phyloP scores from a whole-genome alignment of 129 eudicot genomes.

The Logfia minima region DNA sequence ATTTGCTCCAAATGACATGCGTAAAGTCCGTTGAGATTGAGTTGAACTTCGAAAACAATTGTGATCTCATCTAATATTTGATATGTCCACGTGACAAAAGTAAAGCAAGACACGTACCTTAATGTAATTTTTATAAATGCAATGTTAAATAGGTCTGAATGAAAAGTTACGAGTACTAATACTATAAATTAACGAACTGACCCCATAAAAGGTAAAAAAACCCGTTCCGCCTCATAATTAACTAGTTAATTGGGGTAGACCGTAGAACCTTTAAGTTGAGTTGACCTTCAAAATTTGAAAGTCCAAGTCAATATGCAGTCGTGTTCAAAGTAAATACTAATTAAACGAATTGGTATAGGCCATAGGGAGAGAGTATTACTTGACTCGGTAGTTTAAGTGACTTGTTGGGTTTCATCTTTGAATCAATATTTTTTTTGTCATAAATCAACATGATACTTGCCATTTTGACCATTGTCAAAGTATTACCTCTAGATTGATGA shows the following conservation, averaged over 20 bases:
- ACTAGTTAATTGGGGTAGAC: neutral
- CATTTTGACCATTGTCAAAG: neutral
- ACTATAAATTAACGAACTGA: neutral
- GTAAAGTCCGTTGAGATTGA: too few relatives aligned
- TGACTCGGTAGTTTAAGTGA: slow-evolving; percentile 30
- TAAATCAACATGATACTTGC: neutral
- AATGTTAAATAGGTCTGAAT: neutral
- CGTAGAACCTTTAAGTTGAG: slow-evolving; percentile 2
- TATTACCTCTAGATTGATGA: too few relatives aligned
- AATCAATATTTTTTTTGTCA: slow-evolving; percentile 14
- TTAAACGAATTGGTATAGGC: slow-evolving; percentile 19
- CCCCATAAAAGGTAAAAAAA: neutral
- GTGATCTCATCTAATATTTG: neutral
- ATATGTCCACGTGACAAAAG: neutral
- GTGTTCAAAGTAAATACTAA: slow-evolving; percentile 35
- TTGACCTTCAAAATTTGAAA: slow-evolving; percentile 18
- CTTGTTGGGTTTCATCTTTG: slow-evolving; percentile 3
- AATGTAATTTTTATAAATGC: neutral
- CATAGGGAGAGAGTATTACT: slow-evolving; percentile 8
- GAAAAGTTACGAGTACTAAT: too few relatives aligned
- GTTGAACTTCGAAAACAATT: too few relatives aligned
- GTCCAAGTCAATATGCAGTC: slow-evolving; percentile 37
- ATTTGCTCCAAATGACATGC: neutral
- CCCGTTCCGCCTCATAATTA: neutral
- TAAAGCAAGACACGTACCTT: neutral